Base-by-base conservation (phyloP, 1,284 basidiomycete species). In the Cutaneotrichosporon mucoides region DNA sequence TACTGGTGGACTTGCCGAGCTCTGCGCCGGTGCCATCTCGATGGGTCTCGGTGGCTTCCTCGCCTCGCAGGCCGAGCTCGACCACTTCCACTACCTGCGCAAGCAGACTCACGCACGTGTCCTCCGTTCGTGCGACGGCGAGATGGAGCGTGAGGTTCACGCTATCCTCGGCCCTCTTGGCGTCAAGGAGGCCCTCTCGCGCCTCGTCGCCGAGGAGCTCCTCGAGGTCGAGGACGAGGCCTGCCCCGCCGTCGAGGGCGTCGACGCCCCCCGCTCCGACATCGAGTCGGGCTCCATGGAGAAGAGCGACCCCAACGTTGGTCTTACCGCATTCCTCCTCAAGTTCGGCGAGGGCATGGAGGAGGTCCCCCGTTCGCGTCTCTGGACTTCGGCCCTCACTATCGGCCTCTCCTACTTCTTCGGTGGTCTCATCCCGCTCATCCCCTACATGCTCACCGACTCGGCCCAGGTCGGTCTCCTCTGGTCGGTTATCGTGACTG, bases 11-110 rank as follows among this genome's bases (percentile, higher is more conserved):
- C 80, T 96, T 53, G 90, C 94, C 35, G 91, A 97, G 58, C 86
- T 96, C 65, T 90, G 93, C 60, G 91, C 92, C 3, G 93, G 94
- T n/a, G 90, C 92, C 8, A 91, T 98, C 63, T 81, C 80, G 13
- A 99, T 98, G 95, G 94, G 94, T 62, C 89, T 98, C 52, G 95
- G 95, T 58, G 95, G 95, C 33, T 97, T 95, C 82, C 87, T 99
- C 57, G 92, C 92, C 2, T 92, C 94, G 0, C 92, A 98, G 77
- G 90, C 95, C 42, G 95, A 99, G 77, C 85, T 92, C 53, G 92
- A 97, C 76, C 90, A 95, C 78, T 93, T 90, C 79, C 88, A 88
- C 60, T 95, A 89, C 79, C 84, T 90, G 44, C 84, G 82, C 42
- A 82, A 84, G 46, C 83, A 85, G 65, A 92, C 89, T 4, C 82